A percentile compares a stretch with the other conserved stretches of the same genome.
phyloP scores from a whole-genome alignment of 441 rosid genomes.

The Gossypium schwendimanii region DNA sequence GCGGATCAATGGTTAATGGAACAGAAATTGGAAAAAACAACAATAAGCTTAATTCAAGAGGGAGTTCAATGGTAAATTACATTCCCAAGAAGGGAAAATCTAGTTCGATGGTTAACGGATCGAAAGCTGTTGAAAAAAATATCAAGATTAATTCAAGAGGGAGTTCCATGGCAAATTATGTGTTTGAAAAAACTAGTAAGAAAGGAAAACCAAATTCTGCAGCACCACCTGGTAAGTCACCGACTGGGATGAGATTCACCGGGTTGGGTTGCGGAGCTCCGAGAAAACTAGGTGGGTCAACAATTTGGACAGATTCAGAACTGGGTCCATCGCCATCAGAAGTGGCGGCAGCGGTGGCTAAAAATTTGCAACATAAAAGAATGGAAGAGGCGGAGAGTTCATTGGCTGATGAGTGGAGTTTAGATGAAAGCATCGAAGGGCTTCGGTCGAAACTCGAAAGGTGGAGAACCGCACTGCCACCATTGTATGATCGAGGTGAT shows the following conservation, averaged over 20 bases:
- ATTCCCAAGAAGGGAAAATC: not conserved
- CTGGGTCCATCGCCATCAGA: constrained; percentile 82
- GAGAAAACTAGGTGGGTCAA: constrained; percentile 15
- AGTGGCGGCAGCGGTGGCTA: constrained; percentile 50
- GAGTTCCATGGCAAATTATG: constrained; percentile 22
- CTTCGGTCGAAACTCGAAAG: constrained; percentile 63
- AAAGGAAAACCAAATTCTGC: not conserved
- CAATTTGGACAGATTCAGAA: constrained; percentile 49
- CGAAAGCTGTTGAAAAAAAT: not conserved
- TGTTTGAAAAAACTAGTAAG: not conserved
- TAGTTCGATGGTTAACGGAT: constrained; percentile 10
- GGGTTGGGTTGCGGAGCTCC: constrained; percentile 17
- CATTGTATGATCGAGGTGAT: constrained; percentile 41
- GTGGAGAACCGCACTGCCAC: constrained; percentile 70
- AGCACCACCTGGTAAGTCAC: not conserved
- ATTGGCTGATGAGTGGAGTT: constrained; percentile 40
- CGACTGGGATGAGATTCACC: not conserved
- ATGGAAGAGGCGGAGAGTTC: constrained; percentile 42
- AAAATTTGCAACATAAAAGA: constrained; percentile 15
- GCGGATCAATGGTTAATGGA: constrained; percentile 19
- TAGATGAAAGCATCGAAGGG: constrained; percentile 67
- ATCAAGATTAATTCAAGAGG: constrained; percentile 9
- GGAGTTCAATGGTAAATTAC: constrained; percentile 25
- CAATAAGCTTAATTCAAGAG: constrained; percentile 3
- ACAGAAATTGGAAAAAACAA: not conserved